These are phyloP conservation scores for Elsinoe necatrix DNA, from an alignment of 2,329 filamentous ascomycete genomes.

Conservation along the genomic window DNA sequence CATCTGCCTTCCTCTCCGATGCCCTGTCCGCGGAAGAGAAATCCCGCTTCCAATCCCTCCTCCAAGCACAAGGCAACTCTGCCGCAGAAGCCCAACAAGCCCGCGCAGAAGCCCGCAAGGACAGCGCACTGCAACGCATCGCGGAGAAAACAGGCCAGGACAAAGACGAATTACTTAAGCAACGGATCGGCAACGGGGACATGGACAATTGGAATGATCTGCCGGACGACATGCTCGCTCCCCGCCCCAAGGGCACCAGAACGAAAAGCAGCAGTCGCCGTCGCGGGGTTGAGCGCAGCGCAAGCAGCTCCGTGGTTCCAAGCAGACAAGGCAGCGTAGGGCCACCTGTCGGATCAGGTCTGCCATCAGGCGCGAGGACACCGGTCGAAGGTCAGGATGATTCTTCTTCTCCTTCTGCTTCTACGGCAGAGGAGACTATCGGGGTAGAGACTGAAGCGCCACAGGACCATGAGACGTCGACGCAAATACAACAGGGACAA, in stretches of 20 bases:
- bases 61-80: constrained; percentile 48
- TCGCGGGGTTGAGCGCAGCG: constrained; percentile 9
- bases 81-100: constrained; percentile 39
- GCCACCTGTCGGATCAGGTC: not conserved
- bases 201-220: constrained; percentile 20
- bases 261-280: constrained; percentile 9
- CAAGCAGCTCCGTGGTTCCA: constrained; percentile 12
- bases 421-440: not conserved
- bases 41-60: constrained; percentile 50
- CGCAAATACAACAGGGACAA: not conserved
- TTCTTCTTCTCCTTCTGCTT: not conserved
- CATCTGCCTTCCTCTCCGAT: constrained; percentile 46
- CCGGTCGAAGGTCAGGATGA: constrained; percentile 12
- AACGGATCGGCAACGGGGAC: constrained; percentile 44
- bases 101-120: constrained; percentile 43
- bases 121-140: constrained; percentile 42
- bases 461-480: constrained; percentile 10
- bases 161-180: constrained; percentile 30
- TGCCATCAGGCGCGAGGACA: constrained; percentile 12
- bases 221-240: constrained; percentile 19
- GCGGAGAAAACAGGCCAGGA: constrained; percentile 44
- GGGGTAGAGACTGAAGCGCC: not conserved
- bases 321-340: not conserved
- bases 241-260: not conserved
- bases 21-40: constrained; percentile 49